Percentiles rank a stretch among this genome's conserved stretches.
These are phyloP conservation scores for Capronia coronata DNA, from an alignment of 2,329 filamentous ascomycete species.

Conservation along the genomic window DNA sequence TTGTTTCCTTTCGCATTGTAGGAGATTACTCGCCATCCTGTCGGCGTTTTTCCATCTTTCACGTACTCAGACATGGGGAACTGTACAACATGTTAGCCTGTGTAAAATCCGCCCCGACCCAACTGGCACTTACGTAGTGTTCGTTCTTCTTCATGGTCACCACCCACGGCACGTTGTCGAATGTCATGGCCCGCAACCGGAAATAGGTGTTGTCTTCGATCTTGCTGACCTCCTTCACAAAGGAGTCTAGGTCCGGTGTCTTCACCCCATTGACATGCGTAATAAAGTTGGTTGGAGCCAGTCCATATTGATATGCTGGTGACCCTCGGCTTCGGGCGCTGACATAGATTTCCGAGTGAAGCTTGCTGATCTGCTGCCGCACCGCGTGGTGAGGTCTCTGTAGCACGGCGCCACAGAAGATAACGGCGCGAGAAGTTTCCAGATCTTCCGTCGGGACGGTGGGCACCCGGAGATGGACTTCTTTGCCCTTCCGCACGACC, in stretches of 20 bases:
- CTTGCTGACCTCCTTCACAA: constrained; percentile 72
- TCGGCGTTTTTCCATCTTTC: constrained; percentile 48
- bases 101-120: background rate
- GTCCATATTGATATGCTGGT: constrained; percentile 79
- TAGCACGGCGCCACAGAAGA: constrained; percentile 90
- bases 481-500: constrained; percentile 76
- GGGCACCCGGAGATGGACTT: constrained; percentile 68
- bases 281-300: constrained; percentile 95
- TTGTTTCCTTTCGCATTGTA: constrained; percentile 44
- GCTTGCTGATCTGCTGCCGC: constrained; percentile 90
- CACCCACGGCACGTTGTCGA: constrained; percentile 98
- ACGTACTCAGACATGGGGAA: constrained; percentile 62
- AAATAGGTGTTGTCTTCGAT: constrained; percentile 98
- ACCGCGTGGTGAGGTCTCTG: constrained; percentile 95
- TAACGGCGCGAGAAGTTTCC: constrained; percentile 84
- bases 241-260: constrained; percentile 73
- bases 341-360: constrained; percentile 95
- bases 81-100: constrained; percentile 29
- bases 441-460: constrained; percentile 85
- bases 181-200: constrained; percentile 92
- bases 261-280: constrained; percentile 87
- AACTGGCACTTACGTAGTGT: constrained; percentile 59
- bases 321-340: constrained; percentile 77
- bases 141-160: constrained; percentile 99
- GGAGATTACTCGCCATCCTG: constrained; percentile 54